Evolutionary conservation across 225 moss, liverwort and hornwort species (phyloP).

Genomic region (Polytrichum formosum): DNA sequence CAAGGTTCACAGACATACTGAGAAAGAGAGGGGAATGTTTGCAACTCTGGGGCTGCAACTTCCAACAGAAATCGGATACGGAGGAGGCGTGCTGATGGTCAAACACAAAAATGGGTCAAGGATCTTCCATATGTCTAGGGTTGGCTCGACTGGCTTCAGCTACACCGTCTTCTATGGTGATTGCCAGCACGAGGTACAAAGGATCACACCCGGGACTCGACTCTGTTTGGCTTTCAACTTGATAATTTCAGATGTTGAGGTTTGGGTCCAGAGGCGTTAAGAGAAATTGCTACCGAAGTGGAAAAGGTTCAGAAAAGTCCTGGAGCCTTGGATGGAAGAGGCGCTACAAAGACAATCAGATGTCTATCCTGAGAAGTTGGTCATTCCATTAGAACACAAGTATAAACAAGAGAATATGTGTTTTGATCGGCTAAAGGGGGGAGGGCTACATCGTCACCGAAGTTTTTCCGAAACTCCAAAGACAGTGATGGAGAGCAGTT

Average conservation of each 20-base stretch:
- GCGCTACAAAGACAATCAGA: too few species aligned
- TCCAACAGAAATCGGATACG: background rate
- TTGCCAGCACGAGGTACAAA: constrained; percentile 6
- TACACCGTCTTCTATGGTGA: constrained; percentile 1
- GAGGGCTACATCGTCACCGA: constrained; percentile 5
- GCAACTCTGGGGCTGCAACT: background rate
- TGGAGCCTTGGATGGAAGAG: background rate
- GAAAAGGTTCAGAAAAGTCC: background rate
- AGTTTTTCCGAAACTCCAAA: constrained; percentile 3
- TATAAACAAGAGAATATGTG: background rate
- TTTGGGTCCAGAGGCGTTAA: background rate
- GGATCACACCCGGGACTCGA: constrained; percentile 1
- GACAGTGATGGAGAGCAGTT: background rate
- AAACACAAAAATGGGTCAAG: background rate
- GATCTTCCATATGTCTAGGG: background rate
- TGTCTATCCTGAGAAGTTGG: background rate
- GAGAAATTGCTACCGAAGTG: background rate
- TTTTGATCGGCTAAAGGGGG: background rate
- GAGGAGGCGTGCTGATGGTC: background rate
- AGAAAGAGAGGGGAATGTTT: background rate
- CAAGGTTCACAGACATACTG: background rate
- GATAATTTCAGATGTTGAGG: background rate
- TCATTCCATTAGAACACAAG: background rate
- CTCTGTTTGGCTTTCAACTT: constrained; percentile 7
- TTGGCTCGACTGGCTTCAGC: background rate